Conservation (phyloP, 2,329 filamentous ascomycete species). For the Penicillium aurantiogriseum region DNA sequence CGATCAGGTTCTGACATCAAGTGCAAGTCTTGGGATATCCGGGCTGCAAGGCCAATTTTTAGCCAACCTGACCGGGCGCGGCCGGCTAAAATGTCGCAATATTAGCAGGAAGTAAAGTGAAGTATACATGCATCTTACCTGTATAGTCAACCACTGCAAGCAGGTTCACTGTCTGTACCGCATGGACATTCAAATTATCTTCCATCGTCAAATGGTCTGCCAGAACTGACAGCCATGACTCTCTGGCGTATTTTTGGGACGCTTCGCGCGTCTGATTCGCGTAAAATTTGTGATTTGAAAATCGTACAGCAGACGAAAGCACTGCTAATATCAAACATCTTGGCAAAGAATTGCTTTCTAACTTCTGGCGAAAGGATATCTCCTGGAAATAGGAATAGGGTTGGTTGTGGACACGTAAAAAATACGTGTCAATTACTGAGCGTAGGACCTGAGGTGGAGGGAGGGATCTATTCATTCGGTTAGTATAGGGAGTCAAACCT, state of each 20-base stretch:
- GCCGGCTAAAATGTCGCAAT: conserved; percentile 22
- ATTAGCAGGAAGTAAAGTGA: too few species aligned
- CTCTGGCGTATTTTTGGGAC: conserved; percentile 28
- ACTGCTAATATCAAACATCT: conserved; percentile 34
- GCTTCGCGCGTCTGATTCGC: conserved; percentile 24
- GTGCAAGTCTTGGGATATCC: conserved; percentile 58
- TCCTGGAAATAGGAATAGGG: conserved; percentile 43
- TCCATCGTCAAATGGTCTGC: conserved; percentile 35
- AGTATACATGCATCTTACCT: conserved; percentile 23
- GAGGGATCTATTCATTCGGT: background rate
- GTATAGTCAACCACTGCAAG: conserved; percentile 42
- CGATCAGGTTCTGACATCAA: conserved; percentile 27
- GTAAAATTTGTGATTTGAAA: conserved; percentile 30
- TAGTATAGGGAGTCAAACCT: background rate
- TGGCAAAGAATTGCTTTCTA: conserved; percentile 28
- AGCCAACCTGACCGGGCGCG: conserved; percentile 38
- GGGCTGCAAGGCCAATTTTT: conserved; percentile 45
- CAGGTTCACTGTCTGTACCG: conserved; percentile 40
- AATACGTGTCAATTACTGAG: conserved; percentile 32
- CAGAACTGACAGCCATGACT: conserved; percentile 38
- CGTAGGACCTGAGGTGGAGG: conserved; percentile 17
- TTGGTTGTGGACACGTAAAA: conserved; percentile 38
- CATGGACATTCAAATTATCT: conserved; percentile 32
- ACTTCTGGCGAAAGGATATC: conserved; percentile 29
- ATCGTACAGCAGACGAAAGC: conserved; percentile 34